Evolutionary conservation across 495 filamentous ascomycete species (phyloP), one percentile per base, ranked within the genome.

Genomic region (Trichodelitschia bisporula): DNA sequence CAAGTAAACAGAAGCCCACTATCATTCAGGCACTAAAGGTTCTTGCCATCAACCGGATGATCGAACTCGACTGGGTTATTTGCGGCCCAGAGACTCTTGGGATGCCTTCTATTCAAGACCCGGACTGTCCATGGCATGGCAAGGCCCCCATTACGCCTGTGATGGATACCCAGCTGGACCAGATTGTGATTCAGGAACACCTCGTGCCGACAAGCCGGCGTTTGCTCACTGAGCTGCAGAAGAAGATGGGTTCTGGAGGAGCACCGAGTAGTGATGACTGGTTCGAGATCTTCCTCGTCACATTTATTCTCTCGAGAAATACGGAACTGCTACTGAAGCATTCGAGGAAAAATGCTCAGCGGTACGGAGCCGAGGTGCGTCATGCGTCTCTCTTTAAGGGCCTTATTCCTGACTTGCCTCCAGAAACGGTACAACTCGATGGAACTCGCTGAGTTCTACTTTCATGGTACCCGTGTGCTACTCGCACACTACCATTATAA

Each of bases 11-110:
- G n/a, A n/a, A n/a, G n/a, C n/a, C n/a, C n/a, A n/a, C n/a, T n/a
- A n/a, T n/a, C n/a, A n/a, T n/a, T n/a, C n/a, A n/a, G n/a, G n/a
- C n/a, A n/a, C n/a, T n/a, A n/a, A n/a, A n/a, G n/a, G n/a, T n/a
- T n/a, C n/a, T n/a, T n/a, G n/a, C n/a, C n/a, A n/a, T n/a, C n/a
- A n/a, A n/a, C 23, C 31, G 36, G 15, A 38, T 38, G 12, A 38
- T 38, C 18, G 36, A 38, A 18, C 31, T 15, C 14, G 36, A 38
- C 31, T 38, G 36, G 36, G n/a, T 26, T n/a, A 38, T 38, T 15
- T 37, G 35, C 21, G 17, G 4, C 31, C 24, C n/a, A 15, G 25
- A 23, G 10, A 19, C 25, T 15, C 16, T 34, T 5, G 26, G 24
- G 9, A 29, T 38, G 6, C 3, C 8, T 1, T 12, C 30, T 4